phyloP scores from a whole-genome alignment of 1,284 basidiomycete species.

The Moesziomyces globuligerus region DNA sequence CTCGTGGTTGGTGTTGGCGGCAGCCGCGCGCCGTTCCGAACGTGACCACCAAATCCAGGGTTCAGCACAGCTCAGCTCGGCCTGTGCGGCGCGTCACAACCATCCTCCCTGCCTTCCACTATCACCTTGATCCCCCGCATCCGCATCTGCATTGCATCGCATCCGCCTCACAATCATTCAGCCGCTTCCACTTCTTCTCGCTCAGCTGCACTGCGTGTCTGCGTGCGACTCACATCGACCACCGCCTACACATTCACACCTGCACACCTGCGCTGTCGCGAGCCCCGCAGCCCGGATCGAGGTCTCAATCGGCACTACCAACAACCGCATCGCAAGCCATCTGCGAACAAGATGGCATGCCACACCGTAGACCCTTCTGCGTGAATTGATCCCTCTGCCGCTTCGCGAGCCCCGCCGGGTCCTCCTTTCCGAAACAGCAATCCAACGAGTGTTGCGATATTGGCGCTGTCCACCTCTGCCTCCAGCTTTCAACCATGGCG shows the following conservation, averaged over 20 bases:
- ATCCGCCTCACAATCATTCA: not conserved
- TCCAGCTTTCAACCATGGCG: constrained; percentile 12
- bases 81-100: not conserved
- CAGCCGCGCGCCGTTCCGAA: too few species aligned
- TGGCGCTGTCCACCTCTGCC: not conserved
- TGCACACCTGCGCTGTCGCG: too few species aligned
- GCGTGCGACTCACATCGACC: too few species aligned
- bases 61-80: not conserved
- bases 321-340: not conserved
- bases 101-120: too few species aligned
- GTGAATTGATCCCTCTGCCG: not conserved
- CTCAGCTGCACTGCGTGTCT: not conserved
- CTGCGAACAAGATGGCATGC: not conserved
- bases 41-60: not conserved
- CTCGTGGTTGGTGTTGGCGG: not conserved
- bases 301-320: not conserved
- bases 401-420: not conserved
- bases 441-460: not conserved
- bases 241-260: too few species aligned
- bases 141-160: not conserved
- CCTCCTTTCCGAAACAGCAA: not conserved
- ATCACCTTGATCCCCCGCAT: not conserved
- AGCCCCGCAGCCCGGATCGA: too few species aligned
- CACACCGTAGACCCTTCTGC: too few species aligned
- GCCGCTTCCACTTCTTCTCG: not conserved